phyloP scores from a whole-genome alignment of 768 basidiomycete genomes.

The Termitomyces sp. region DNA sequence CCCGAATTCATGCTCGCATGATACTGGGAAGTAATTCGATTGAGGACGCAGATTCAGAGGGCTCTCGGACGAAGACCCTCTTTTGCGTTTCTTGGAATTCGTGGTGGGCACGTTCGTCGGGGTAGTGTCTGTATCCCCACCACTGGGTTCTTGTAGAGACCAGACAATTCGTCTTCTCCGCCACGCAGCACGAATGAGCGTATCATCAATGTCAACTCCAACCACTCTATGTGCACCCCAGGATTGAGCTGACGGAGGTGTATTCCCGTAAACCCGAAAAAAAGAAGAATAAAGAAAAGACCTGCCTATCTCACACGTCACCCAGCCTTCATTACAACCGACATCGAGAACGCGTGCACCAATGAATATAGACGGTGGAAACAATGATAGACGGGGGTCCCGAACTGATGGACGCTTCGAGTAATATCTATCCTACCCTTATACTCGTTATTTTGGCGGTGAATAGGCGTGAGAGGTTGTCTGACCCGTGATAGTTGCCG shows the following conservation, averaged over 20 bases:
- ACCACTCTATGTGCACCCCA: constrained; percentile 62
- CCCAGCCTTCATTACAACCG: constrained; percentile 85
- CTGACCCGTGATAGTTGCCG: constrained; percentile 75
- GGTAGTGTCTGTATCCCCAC: neutral
- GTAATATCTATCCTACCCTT: constrained; percentile 66
- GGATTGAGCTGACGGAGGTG: constrained; percentile 63
- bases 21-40: constrained; percentile 68
- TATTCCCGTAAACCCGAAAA: neutral
- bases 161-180: constrained; percentile 64
- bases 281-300: neutral
- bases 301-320: constrained; percentile 83
- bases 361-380: constrained; percentile 52
- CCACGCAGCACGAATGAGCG: constrained; percentile 75
- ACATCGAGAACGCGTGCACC: constrained; percentile 71
- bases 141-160: constrained; percentile 56
- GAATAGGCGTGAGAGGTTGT: neutral
- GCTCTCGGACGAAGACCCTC: neutral
- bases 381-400: constrained; percentile 65
- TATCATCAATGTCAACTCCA: constrained; percentile 84
- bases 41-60: constrained; percentile 3
- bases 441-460: neutral
- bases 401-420: constrained; percentile 57
- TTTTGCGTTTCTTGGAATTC: too few species aligned
- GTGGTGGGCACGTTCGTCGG: neutral
- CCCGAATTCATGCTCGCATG: constrained; percentile 74